These are phyloP conservation scores for Tylopilus felleus DNA, from an alignment of 768 basidiomycete genomes.

Conservation along the genomic window DNA sequence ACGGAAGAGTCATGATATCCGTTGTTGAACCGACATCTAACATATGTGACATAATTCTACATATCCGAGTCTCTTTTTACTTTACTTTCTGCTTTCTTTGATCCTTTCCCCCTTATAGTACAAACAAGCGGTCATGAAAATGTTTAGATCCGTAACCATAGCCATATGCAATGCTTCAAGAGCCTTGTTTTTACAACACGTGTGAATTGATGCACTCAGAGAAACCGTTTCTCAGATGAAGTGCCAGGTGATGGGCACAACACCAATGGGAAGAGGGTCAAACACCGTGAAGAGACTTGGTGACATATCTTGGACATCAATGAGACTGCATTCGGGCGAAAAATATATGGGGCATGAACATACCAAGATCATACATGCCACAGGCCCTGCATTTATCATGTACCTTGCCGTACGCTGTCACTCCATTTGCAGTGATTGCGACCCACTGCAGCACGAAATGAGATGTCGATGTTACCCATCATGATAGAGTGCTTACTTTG, in stretches of 20 bases:
- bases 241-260: constrained; percentile 52
- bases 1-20: no score
- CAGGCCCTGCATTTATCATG: constrained; percentile 60
- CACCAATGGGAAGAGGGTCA: constrained; percentile 43
- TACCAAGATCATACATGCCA: constrained; percentile 50
- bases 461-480: neutral
- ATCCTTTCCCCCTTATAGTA: no score
- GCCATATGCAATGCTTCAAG: no score
- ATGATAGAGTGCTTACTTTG: constrained; percentile 41
- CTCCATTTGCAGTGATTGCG: constrained; percentile 48
- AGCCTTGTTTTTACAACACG: no score
- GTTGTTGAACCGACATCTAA: no score
- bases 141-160: no score
- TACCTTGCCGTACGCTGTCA: constrained; percentile 45
- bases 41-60: no score
- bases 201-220: constrained; percentile 5
- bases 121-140: no score
- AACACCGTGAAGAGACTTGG: constrained; percentile 55
- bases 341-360: constrained; percentile 13
- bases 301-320: constrained; percentile 55
- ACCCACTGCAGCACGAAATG: constrained; percentile 42
- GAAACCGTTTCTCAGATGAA: constrained; percentile 46
- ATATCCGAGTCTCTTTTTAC: no score
- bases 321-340: neutral
- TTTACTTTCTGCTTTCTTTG: no score